Conservation (phyloP, 129 eudicot species). For the Deinandra increscens region DNA sequence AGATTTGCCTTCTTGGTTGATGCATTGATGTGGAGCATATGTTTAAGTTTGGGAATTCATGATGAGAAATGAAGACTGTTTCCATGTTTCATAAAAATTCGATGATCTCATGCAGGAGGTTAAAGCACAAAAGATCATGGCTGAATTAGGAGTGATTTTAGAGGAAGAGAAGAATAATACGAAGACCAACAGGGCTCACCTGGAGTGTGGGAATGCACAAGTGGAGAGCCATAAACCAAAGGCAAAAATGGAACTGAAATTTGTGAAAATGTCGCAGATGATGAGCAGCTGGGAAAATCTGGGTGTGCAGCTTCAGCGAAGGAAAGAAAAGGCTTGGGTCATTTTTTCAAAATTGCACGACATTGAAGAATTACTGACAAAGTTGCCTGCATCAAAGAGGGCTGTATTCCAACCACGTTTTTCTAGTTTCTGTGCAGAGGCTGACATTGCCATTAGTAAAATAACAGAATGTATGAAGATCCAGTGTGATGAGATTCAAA, state of each 20-base stretch:
- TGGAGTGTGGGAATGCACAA: background rate
- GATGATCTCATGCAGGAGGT: background rate
- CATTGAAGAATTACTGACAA: background rate
- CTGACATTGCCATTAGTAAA: background rate
- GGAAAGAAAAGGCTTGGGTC: background rate
- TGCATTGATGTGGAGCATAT: background rate
- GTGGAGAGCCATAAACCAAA: background rate
- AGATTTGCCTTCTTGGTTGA: no score
- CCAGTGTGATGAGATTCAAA: background rate
- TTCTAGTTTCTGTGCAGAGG: background rate
- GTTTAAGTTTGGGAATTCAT: background rate
- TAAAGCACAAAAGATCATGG: background rate
- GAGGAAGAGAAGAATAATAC: background rate
- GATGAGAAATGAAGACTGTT: background rate
- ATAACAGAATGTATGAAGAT: conserved; percentile 7
- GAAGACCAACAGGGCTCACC: background rate
- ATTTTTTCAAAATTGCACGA: background rate
- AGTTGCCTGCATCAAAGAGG: conserved; percentile 1
- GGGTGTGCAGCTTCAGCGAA: background rate
- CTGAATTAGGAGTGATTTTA: background rate
- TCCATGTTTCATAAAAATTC: background rate
- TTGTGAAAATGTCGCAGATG: background rate
- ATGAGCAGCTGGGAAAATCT: background rate
- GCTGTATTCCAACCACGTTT: background rate
- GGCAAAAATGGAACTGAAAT: background rate